phyloP scores from a whole-genome alignment of 2,329 filamentous ascomycete genomes.

The Nemania diffusa region DNA sequence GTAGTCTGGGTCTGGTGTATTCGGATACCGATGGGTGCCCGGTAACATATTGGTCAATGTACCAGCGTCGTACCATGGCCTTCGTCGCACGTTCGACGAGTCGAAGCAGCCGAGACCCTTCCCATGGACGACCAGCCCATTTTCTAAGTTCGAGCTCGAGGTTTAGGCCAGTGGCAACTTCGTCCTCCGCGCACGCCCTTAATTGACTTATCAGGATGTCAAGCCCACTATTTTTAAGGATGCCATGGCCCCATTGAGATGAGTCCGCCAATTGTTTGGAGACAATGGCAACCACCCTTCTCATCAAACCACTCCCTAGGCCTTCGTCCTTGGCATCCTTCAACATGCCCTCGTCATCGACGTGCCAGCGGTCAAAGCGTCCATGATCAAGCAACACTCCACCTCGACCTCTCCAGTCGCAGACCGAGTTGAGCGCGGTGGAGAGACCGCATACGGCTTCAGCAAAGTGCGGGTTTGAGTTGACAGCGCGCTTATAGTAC shows the following conservation, averaged over 20 bases:
- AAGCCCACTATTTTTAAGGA: constrained; percentile 67
- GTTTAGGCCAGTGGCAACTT: constrained; percentile 50
- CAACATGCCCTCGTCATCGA: constrained; percentile 84
- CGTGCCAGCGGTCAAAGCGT: constrained; percentile 89
- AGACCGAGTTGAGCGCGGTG: constrained; percentile 95
- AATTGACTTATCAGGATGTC: constrained; percentile 62
- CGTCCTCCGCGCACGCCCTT: constrained; percentile 52
- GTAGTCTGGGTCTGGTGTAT: constrained; percentile 80
- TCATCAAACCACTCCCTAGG: constrained; percentile 81
- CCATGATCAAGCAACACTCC: constrained; percentile 81
- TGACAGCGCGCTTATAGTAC: constrained; percentile 91
- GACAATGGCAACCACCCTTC: constrained; percentile 90
- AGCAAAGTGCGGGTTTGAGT: constrained; percentile 93
- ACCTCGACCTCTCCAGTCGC: constrained; percentile 90
- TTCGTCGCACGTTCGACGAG: constrained; percentile 87
- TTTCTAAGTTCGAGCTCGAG: constrained; percentile 56
- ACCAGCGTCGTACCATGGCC: constrained; percentile 84
- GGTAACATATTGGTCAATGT: constrained; percentile 79
- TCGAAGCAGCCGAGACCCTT: constrained; percentile 85
- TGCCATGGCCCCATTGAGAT: constrained; percentile 83
- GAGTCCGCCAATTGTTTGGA: constrained; percentile 87
- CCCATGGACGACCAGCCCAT: constrained; percentile 84
- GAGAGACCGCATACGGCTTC: constrained; percentile 96
- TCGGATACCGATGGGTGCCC: constrained; percentile 65
- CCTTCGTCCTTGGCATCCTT: constrained; percentile 73